A percentile compares a stretch with the other conserved stretches of the same genome.
phyloP scores from a whole-genome alignment of 2,329 filamentous ascomycete genomes.

The Phyllosticta capitalensis region DNA sequence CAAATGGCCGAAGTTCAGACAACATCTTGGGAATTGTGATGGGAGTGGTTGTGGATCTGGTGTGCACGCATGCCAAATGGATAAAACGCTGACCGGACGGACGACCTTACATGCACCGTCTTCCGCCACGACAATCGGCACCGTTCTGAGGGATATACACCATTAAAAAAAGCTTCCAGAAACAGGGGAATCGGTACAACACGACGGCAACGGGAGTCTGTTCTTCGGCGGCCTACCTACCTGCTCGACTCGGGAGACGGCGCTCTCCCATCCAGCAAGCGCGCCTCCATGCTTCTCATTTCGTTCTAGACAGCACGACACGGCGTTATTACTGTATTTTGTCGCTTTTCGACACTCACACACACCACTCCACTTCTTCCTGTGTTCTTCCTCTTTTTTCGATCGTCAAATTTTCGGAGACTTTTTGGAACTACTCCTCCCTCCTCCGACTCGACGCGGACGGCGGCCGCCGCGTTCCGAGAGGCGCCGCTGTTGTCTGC shows the following conservation, averaged over 20 bases:
- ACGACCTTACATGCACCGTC: background rate
- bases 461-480: background rate
- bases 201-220: background rate
- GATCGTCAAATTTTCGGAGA: background rate
- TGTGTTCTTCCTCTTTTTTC: background rate
- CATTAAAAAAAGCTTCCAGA: background rate
- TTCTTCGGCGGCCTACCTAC: background rate
- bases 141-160: background rate
- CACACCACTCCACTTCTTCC: background rate
- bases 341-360: background rate
- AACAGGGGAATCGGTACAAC: background rate
- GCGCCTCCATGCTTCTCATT: background rate
- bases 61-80: background rate
- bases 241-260: background rate
- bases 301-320: background rate
- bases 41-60: background rate
- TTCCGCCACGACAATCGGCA: background rate
- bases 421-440: background rate
- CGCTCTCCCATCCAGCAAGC: background rate
- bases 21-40: background rate
- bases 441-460: background rate
- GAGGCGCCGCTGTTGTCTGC: background rate
- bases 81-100: background rate
- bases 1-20: background rate
- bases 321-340: background rate